phyloP scores from a whole-genome alignment of 2,329 filamentous ascomycete species.

The Colletotrichum sp. region DNA sequence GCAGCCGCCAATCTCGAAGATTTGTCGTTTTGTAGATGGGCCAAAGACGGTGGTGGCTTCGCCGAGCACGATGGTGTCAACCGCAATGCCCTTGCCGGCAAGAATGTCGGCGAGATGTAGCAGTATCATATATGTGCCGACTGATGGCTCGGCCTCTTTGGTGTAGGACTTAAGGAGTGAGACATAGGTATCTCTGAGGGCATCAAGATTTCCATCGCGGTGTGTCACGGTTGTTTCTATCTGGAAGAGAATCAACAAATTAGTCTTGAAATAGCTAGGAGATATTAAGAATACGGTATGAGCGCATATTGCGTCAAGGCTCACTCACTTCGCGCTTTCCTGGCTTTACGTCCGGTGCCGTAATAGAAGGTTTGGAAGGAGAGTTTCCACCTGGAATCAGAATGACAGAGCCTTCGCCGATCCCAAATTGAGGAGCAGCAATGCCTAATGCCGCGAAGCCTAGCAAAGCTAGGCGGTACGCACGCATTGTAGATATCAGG shows the following conservation, averaged over 20 bases:
- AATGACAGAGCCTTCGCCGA: conserved; percentile 1
- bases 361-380: not conserved
- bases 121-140: conserved; percentile 11
- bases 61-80: conserved; percentile 11
- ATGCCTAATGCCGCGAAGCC: not conserved
- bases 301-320: too few species aligned
- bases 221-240: not conserved
- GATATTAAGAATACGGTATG: too few species aligned
- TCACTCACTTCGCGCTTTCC: not conserved
- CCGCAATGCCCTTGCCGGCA: conserved; percentile 4
- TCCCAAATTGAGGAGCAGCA: conserved; percentile 2
- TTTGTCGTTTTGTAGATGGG: conserved; percentile 16
- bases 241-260: too few species aligned
- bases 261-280: too few species aligned
- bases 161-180: not conserved
- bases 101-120: conserved; percentile 20
- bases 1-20: conserved; percentile 21
- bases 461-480: not conserved
- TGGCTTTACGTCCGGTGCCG: not conserved
- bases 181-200: not conserved
- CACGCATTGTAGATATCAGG: too few species aligned
- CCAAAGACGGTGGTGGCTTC: not conserved
- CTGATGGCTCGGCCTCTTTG: not conserved
- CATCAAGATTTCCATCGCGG: not conserved
- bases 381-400: not conserved